Evolutionary conservation across 2,329 filamentous ascomycete species (phyloP), one percentile per base, ranked within the genome.

Genomic region (Whalleya microplaca): DNA sequence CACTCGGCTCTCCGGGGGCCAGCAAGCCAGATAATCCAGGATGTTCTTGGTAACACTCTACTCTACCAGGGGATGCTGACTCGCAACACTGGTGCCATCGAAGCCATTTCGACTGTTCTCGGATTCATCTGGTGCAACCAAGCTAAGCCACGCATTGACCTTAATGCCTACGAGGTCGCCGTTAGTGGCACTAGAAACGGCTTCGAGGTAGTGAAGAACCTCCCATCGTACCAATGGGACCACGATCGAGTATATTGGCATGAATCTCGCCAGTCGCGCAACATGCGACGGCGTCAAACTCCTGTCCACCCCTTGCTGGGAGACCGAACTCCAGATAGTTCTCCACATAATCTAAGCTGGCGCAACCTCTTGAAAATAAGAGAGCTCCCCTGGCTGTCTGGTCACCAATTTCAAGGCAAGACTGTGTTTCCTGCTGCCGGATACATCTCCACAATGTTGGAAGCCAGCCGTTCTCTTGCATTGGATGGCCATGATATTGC

Each of bases 201-300:
- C 23, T 27, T 27, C 23, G 9, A 27, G 4, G 4, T 27, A 9
- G 9, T 46, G 14, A 51, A 51, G 14, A 48, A 19, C 14, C n/a
- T 55, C 2, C 53, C 53, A 5, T 5, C 43, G 2, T 56, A 56
- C n/a, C 23, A 14, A 8, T 56, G 54, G 54, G 21, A 53, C 7
- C 54, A 53, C 12, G 29, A 29, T 8, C n/a, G 7, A 1, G 29
- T 5, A 16, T 48, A 49, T 19, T 53, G 48, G 49, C 41, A 49
- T 12, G 54, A 56, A 32, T 48, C 54, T 2, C 43, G 54, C 2
- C 23, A 2, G 2, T 52, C 48, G 2, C 14, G 41, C 2, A 16
- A 16, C 5, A 19, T 20, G 23, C 44, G 54, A 1, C 8, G 20
- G 7, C 23, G 40, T 9, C 2, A 42, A 5, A 14, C 18, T 5